phyloP scores from a whole-genome alignment of 345 rosid species.

The Eucalyptus erythrocorys region DNA sequence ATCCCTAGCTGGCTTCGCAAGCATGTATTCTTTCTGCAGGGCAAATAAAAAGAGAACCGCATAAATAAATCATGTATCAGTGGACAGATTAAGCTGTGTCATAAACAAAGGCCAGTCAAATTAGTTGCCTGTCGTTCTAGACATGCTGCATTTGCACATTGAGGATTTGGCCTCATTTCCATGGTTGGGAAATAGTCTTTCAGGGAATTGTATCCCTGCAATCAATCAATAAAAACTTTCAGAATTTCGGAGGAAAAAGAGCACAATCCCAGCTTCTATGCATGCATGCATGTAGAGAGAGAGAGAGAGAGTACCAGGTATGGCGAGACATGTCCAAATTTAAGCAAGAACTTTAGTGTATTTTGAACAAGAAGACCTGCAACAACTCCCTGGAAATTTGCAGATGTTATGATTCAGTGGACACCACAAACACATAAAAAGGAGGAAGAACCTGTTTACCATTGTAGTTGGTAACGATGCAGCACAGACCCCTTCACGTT shows the following conservation, averaged over 20 bases:
- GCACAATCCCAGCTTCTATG: neutral
- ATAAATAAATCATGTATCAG: neutral
- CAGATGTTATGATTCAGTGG: neutral
- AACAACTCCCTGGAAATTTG: slow-evolving; percentile 72
- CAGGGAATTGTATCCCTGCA: slow-evolving; percentile 89
- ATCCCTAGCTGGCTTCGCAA: slow-evolving; percentile 74
- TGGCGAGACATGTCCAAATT: slow-evolving; percentile 81
- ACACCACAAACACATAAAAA: neutral
- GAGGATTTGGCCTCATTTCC: slow-evolving; percentile 96
- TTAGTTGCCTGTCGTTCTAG: slow-evolving; percentile 76
- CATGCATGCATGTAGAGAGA: neutral
- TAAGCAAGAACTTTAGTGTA: slow-evolving; percentile 73
- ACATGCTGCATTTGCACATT: slow-evolving; percentile 84
- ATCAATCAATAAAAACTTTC: slow-evolving; percentile 3
- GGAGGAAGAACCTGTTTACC: slow-evolving; percentile 21
- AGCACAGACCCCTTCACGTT: slow-evolving; percentile 96
- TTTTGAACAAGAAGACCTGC: slow-evolving; percentile 92
- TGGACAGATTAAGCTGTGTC: neutral
- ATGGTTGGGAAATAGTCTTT: slow-evolving; percentile 94
- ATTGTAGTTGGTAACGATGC: slow-evolving; percentile 93
- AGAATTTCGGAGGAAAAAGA: neutral
- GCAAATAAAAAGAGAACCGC: neutral
- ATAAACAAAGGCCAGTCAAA: neutral
- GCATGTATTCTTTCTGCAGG: slow-evolving; percentile 65
- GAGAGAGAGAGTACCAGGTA: slow-evolving; percentile 50